Conservation (phyloP, 768 basidiomycete species). For the Leccinum pellstonianum region DNA sequence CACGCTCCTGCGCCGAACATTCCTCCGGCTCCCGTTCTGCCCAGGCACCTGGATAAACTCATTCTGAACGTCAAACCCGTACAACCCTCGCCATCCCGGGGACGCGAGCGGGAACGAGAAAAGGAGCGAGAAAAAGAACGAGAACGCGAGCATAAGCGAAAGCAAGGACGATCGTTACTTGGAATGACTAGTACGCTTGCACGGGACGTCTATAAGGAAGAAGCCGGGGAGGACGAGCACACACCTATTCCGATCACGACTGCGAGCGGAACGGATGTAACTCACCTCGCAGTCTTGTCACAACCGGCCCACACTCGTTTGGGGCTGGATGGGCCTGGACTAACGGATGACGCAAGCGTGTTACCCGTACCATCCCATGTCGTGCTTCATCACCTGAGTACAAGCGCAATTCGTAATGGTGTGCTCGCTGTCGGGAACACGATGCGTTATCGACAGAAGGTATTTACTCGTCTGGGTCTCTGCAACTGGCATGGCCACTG, state of each 20-base stretch:
- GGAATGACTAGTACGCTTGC: conserved; percentile 37
- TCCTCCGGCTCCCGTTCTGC: conserved; percentile 84
- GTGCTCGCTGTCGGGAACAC: conserved; percentile 92
- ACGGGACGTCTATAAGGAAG: conserved; percentile 27
- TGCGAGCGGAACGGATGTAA: conserved; percentile 39
- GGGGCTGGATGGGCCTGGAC: conserved; percentile 38
- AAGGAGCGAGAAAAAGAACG: conserved; percentile 36
- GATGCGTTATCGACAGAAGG: conserved; percentile 90
- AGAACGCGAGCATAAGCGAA: conserved; percentile 32
- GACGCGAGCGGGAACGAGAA: conserved; percentile 37
- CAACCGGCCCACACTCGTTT: conserved; percentile 31
- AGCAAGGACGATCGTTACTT: conserved; percentile 33
- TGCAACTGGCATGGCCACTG: conserved; percentile 10
- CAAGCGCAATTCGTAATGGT: conserved; percentile 92
- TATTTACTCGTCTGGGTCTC: conserved; percentile 29
- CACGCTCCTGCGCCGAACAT: conserved; percentile 68
- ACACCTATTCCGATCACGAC: conserved; percentile 36
- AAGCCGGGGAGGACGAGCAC: conserved; percentile 23
- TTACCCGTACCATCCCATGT: conserved; percentile 92
- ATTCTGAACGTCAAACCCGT: conserved; percentile 66
- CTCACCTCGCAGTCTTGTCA: conserved; percentile 27
- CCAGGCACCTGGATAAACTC: conserved; percentile 89
- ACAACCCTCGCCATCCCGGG: conserved; percentile 32
- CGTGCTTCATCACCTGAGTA: conserved; percentile 91
- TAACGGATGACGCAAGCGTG: conserved; percentile 86